A percentile compares a stretch with the other conserved stretches of the same genome.
These are phyloP conservation scores for Aleurites moluccanus DNA, from an alignment of 441 rosid species.

Conservation along the genomic window DNA sequence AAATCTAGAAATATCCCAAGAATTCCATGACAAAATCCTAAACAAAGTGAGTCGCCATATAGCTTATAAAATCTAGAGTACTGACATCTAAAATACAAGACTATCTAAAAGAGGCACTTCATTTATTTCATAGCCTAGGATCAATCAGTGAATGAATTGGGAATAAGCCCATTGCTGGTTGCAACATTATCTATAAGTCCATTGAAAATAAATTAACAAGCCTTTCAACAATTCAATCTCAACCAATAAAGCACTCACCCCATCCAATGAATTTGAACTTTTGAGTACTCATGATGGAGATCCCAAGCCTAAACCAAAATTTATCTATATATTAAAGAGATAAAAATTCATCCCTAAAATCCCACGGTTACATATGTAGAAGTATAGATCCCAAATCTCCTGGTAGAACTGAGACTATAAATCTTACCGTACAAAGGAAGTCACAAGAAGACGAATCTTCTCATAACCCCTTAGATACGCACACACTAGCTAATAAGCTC, in stretches of 20 bases:
- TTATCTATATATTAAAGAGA: background rate
- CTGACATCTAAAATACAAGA: background rate
- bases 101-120: background rate
- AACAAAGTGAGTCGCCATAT: background rate
- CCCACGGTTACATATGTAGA: background rate
- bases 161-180: background rate
- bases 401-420: background rate
- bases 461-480: background rate
- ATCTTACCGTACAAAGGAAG: background rate
- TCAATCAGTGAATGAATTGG: background rate
- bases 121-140: background rate
- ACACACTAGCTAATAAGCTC: constrained; percentile 7
- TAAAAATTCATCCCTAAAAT: background rate
- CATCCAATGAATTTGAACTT: background rate
- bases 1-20: too few relatives aligned
- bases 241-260: too few relatives aligned
- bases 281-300: background rate
- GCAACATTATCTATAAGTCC: background rate
- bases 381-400: background rate
- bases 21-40: background rate
- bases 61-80: background rate
- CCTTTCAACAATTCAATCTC: background rate
- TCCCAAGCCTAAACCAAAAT: background rate
- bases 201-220: background rate
- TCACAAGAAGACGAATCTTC: background rate